Percentiles rank a stretch among this genome's conserved stretches.
Conservation (phyloP, 2,329 filamentous ascomycete genomes). For the Tolypocladium ophioglossoides region DNA sequence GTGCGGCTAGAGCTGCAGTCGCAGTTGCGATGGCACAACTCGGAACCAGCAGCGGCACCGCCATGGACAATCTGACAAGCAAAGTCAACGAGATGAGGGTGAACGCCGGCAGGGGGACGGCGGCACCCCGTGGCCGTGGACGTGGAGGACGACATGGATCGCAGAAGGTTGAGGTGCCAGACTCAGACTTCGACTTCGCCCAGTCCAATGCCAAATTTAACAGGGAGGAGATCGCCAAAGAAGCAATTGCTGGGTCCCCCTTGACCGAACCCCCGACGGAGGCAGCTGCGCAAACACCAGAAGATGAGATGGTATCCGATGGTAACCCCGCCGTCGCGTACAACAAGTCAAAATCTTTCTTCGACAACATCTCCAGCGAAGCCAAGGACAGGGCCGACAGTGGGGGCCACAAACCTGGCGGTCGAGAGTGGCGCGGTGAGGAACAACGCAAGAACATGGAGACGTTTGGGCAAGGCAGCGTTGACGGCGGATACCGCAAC, state of each 20-base stretch:
- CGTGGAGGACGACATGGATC: constrained; percentile 34
- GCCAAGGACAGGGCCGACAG: constrained; percentile 77
- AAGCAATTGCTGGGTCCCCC: constrained; percentile 74
- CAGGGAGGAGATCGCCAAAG: constrained; percentile 58
- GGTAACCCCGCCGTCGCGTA: constrained; percentile 48
- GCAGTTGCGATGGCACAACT: constrained; percentile 72
- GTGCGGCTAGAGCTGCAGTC: constrained; percentile 67
- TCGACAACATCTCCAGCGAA: constrained; percentile 96
- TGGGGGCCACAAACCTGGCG: constrained; percentile 56
- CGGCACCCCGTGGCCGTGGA: constrained; percentile 38
- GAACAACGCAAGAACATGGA: constrained; percentile 95
- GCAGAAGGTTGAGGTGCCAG: constrained; percentile 76
- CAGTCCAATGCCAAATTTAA: constrained; percentile 37
- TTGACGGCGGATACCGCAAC: constrained; percentile 69
- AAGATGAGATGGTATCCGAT: constrained; percentile 24
- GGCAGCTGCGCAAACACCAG: constrained; percentile 22
- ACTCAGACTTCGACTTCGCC: constrained; percentile 87
- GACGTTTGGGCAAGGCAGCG: constrained; percentile 93
- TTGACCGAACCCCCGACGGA: constrained; percentile 39
- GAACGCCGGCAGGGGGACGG: constrained; percentile 41
- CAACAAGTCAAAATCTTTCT: constrained; percentile 85
- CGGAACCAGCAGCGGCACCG: constrained; percentile 30
- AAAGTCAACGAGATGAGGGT: constrained; percentile 70
- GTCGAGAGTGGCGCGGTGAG: constrained; percentile 81
- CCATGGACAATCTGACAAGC: constrained; percentile 61